Base-by-base conservation (phyloP, 768 basidiomycete genomes). In the Boletus edulis region DNA sequence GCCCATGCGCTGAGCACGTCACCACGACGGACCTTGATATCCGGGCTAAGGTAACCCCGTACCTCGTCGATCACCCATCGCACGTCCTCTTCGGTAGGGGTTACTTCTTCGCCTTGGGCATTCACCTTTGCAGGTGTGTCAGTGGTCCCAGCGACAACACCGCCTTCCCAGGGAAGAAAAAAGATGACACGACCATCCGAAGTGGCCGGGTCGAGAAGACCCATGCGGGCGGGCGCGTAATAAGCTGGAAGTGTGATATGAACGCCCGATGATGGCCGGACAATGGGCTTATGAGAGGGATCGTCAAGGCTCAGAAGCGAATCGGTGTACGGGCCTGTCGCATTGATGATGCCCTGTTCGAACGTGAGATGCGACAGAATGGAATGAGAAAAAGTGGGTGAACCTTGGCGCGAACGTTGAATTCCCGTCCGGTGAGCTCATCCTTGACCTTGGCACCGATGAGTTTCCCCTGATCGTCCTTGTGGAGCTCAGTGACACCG, bases 131-230 rank as follows among this genome's bases (percentile, higher is more conserved):
- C 85, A 0, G 89, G 87, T 0, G 89, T 80, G 70, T 99, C 96
- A 9, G 96, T 99, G 3, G 97, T 98, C 24, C 96, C 96, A 2
- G 96, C 96, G 58, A 99, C 94, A 39, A 94, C 94, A 75, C 89
- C 93, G 10, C 96, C 96, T 73, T 98, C 88, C 96, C 97, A 99
- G 0, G 96, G 96, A 11, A 99, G 82, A 82, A 99, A 97, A 81
- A 98, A 99, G 67, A 99, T 96, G 52, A 99, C 95, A 27, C 96
- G 88, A 0, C 96, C 96, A 60, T 99, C 96, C 0, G 91, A 93
- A 5, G 97, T 97, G 3, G 92, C 80, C 1, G 96, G 97, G 71
- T 98, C 97, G 43, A 98, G 81, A 5, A 98, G 81, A 42, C 97
- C 96, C 91, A 98, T 97, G 47, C 81, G 89, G 15, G 89, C 84